Percentiles rank a stretch among this genome's conserved stretches.
These are phyloP conservation scores for Orbilia blumenaviensis DNA, from an alignment of 2,329 filamentous ascomycete species.

Conservation along the genomic window DNA sequence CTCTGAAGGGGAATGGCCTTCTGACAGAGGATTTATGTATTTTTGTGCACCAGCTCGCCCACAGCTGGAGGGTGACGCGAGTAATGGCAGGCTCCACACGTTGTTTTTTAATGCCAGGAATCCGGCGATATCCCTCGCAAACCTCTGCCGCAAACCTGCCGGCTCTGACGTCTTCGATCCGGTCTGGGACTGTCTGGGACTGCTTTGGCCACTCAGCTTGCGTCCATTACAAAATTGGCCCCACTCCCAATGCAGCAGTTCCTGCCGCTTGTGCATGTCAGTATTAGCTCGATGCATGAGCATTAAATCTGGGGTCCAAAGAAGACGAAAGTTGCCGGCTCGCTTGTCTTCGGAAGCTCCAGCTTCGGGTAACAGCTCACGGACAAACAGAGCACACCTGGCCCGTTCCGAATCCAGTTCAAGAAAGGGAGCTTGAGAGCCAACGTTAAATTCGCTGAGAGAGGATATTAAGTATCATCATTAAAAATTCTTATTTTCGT, in stretches of 20 bases:
- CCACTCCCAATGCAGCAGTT: slow-evolving; percentile 37
- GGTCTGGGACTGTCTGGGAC: neutral
- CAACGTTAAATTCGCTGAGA: too few relatives aligned
- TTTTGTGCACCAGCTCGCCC: neutral
- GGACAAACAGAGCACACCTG: slow-evolving; percentile 13
- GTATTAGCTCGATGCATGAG: slow-evolving; percentile 5
- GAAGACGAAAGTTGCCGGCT: slow-evolving; percentile 43
- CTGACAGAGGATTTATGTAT: slow-evolving; percentile 14
- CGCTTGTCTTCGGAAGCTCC: slow-evolving; percentile 32
- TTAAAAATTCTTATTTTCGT: too few relatives aligned
- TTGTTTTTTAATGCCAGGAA: slow-evolving; percentile 21
- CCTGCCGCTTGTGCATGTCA: slow-evolving; percentile 35
- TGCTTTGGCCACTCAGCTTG: slow-evolving; percentile 33
- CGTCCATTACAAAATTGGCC: slow-evolving; percentile 41
- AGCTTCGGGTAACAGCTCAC: slow-evolving; percentile 42
- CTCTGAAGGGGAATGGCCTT: slow-evolving; percentile 15
- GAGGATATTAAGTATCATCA: neutral
- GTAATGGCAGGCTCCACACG: slow-evolving; percentile 53
- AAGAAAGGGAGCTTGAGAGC: too few relatives aligned
- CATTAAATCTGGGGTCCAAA: slow-evolving; percentile 27
- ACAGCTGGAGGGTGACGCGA: slow-evolving; percentile 33
- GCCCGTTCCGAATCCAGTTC: neutral
- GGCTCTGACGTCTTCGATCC: slow-evolving; percentile 51
- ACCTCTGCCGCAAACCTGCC: slow-evolving; percentile 51
- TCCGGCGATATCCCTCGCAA: slow-evolving; percentile 54